A percentile compares a stretch with the other conserved stretches of the same genome.
phyloP scores from a whole-genome alignment of 2,329 filamentous ascomycete genomes.

The Albophoma yamanashiensis region DNA sequence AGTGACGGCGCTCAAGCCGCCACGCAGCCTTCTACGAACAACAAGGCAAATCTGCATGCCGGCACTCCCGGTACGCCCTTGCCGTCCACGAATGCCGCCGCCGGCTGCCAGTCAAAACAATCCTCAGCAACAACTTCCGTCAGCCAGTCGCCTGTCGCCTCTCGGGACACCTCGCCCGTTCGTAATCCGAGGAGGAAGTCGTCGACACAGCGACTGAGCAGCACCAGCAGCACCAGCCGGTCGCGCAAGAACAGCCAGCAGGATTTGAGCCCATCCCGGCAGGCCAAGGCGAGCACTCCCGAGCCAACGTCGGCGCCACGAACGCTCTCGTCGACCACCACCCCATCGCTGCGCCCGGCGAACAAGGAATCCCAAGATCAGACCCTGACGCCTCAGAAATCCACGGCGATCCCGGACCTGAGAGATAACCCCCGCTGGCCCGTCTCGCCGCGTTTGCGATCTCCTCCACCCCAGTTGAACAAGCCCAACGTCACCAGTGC shows the following conservation, averaged over 20 bases:
- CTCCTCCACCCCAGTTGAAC: constrained; percentile 54
- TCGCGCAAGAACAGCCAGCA: constrained; percentile 56
- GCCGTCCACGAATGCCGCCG: constrained; percentile 9
- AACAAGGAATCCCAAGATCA: constrained; percentile 51
- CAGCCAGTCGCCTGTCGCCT: constrained; percentile 24
- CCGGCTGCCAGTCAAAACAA: constrained; percentile 21
- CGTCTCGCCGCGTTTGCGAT: constrained; percentile 64
- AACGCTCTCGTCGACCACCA: constrained; percentile 56
- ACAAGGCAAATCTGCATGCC: constrained; percentile 8
- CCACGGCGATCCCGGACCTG: constrained; percentile 34
- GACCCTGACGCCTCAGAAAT: constrained; percentile 55
- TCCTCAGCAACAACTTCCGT: constrained; percentile 25
- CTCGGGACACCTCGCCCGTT: constrained; percentile 37
- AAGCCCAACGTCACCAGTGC: constrained; percentile 32
- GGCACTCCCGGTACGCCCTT: constrained; percentile 3
- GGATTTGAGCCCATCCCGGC: constrained; percentile 52
- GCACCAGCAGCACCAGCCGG: constrained; percentile 30
- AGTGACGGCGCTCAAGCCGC: constrained; percentile 6
- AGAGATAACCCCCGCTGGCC: constrained; percentile 62
- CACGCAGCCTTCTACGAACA: constrained; percentile 7
- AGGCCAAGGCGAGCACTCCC: constrained; percentile 38
- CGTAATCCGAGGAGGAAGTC: constrained; percentile 25
- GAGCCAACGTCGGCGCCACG: constrained; percentile 54
- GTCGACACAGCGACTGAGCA: constrained; percentile 22
- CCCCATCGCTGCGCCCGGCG: constrained; percentile 52